Conservation (phyloP, 495 filamentous ascomycete species). For the Glarea lozoyensis region DNA sequence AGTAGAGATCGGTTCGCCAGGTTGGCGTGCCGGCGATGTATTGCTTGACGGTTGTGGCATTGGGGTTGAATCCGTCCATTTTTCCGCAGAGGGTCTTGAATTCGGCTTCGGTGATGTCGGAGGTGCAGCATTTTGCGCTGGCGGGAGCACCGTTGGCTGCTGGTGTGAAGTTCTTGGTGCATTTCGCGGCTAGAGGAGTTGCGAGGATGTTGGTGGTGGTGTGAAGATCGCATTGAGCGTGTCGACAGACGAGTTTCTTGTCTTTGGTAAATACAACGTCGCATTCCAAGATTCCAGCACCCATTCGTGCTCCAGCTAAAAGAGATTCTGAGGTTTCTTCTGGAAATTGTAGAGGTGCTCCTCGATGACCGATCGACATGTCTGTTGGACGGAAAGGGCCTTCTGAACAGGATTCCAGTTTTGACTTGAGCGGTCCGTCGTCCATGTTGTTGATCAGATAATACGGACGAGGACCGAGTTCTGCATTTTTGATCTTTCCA, state of each 20-base stretch:
- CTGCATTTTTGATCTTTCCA: too few species aligned
- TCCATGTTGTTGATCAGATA: constrained; percentile 53
- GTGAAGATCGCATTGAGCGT: constrained; percentile 55
- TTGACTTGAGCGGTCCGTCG: constrained; percentile 42
- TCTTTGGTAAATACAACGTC: constrained; percentile 56
- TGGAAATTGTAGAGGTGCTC: constrained; percentile 50
- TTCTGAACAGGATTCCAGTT: constrained; percentile 44
- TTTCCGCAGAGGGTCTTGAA: constrained; percentile 52
- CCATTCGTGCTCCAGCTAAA: constrained; percentile 46
- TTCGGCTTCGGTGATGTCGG: constrained; percentile 50
- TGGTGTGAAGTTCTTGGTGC: constrained; percentile 49
- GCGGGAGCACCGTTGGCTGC: constrained; percentile 30
- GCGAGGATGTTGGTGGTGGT: constrained; percentile 51
- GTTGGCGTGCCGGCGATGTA: constrained; percentile 43
- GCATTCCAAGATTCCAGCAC: constrained; percentile 56
- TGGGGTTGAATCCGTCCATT: constrained; percentile 49
- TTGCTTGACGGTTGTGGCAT: constrained; percentile 40
- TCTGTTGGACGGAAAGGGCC: constrained; percentile 29
- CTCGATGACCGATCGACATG: constrained; percentile 49
- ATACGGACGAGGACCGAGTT: constrained; percentile 49
- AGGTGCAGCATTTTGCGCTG: constrained; percentile 51
- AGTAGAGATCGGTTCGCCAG: constrained; percentile 51
- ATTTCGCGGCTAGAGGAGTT: constrained; percentile 49
- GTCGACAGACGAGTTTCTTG: constrained; percentile 51
- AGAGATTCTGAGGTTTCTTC: constrained; percentile 46